Conservation (phyloP, 2,329 filamentous ascomycete genomes). For the Alternaria sp. region DNA sequence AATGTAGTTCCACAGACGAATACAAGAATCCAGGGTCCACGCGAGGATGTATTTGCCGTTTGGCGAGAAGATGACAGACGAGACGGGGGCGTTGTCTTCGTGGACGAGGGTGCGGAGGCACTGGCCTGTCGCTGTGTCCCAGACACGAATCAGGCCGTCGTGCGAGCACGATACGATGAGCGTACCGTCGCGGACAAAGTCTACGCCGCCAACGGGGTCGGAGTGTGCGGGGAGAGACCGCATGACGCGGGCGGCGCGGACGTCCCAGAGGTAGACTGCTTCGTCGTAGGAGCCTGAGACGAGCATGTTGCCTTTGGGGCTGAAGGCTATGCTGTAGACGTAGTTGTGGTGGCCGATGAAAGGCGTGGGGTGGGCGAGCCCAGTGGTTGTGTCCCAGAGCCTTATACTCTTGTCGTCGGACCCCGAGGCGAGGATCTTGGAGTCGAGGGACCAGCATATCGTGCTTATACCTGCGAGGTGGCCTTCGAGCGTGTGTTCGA, state of each 20-base stretch:
- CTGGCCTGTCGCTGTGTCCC: slow-evolving; percentile 94
- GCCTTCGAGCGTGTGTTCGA: slow-evolving; percentile 88
- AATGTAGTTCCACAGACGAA: slow-evolving; percentile 95
- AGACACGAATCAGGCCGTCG: slow-evolving; percentile 79
- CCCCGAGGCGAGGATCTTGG: slow-evolving; percentile 83
- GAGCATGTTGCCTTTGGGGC: slow-evolving; percentile 97
- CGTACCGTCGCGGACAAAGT: slow-evolving; percentile 91
- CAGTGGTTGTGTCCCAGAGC: slow-evolving; percentile 77
- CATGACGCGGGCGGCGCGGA: slow-evolving; percentile 86
- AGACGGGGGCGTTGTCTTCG: slow-evolving; percentile 91
- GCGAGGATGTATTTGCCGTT: slow-evolving; percentile 94
- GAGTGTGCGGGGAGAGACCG: slow-evolving; percentile 90
- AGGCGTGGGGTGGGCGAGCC: slow-evolving; percentile 63
- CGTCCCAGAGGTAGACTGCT: slow-evolving; percentile 96
- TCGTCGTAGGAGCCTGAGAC: slow-evolving; percentile 96
- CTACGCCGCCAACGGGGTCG: slow-evolving; percentile 91
- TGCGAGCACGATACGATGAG: slow-evolving; percentile 89
- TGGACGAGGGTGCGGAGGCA: slow-evolving; percentile 94
- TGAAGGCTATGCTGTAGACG: slow-evolving; percentile 91
- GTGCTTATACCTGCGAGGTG: slow-evolving; percentile 93
- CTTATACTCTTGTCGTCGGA: slow-evolving; percentile 96
- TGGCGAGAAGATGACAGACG: slow-evolving; percentile 87
- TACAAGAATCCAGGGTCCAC: slow-evolving; percentile 86
- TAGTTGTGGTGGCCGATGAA: slow-evolving; percentile 94
- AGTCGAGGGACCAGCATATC: slow-evolving; percentile 92